phyloP scores from a whole-genome alignment of 768 basidiomycete genomes.

The Pholiota microspora region DNA sequence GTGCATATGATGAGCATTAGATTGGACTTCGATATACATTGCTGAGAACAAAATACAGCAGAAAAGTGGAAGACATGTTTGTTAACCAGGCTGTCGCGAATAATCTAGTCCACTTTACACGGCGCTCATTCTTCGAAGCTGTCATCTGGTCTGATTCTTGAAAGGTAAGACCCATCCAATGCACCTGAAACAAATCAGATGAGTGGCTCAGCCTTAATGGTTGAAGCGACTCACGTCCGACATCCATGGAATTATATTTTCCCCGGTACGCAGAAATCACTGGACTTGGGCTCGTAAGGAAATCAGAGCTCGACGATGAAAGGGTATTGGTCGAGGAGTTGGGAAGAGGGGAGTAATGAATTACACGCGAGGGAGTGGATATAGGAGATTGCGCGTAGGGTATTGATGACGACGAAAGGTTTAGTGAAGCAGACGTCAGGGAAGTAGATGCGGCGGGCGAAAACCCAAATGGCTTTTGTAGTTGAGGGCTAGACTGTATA shows the following conservation, averaged over 20 bases:
- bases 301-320: conserved; percentile 31
- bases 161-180: conserved; percentile 40
- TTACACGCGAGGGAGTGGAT: conserved; percentile 37
- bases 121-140: too few species aligned
- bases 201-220: neutral
- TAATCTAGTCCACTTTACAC: too few species aligned
- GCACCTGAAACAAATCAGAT: conserved; percentile 26
- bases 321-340: conserved; percentile 30
- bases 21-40: neutral
- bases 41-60: neutral
- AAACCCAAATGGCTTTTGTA: conserved; percentile 42
- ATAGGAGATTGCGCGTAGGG: conserved; percentile 37
- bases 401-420: conserved; percentile 11
- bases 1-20: too few species aligned
- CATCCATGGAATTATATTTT: conserved; percentile 31
- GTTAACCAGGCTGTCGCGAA: neutral
- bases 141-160: conserved; percentile 16
- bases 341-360: conserved; percentile 33
- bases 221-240: conserved; percentile 33
- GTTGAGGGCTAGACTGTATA: conserved; percentile 36
- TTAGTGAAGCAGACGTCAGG: conserved; percentile 3
- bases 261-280: conserved; percentile 42
- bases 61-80: neutral
- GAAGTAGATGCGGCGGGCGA: conserved; percentile 31
- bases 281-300: conserved; percentile 38